Base-by-base conservation (phyloP, 352 stramenopile genomes). In the Phytophthora citrophthora region DNA sequence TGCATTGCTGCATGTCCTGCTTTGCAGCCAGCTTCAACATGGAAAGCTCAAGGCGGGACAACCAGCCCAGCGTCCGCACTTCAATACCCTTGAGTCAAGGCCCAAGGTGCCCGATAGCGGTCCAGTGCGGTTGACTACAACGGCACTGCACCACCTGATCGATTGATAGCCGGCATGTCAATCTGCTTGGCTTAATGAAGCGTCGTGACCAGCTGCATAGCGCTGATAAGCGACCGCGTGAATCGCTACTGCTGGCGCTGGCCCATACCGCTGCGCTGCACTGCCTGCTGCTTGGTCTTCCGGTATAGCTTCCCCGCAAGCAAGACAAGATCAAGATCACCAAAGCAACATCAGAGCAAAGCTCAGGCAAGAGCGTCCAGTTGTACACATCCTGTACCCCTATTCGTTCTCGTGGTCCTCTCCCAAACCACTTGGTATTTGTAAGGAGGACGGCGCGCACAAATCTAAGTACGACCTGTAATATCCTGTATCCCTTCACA, bases 381-480 rank as follows among this genome's bases (percentile, higher is more conserved):
- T 72, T 72, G 64, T 69, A 32, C 39, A 55, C 53, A 66, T 74
- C 61, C 18, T 39, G 43, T 46, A 63, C 36, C 65, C 64, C 65
- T 73, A 65, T 12, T 49, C 65, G 4, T 52, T 18, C 27, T 61
- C 27, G 23, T n/a, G 5, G 41, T 68, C 51, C 60, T 64, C 46
- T 66, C 65, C 53, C 49, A 72, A 72, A 65, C 48, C 60, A 75
- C 67, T 76, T 62, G 53, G 20, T 3, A 9, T 76, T 72, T 76
- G 68, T 76, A 76, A 67, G 23, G 1, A 11, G 26, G 15, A 13
- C 27, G 26, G 31, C 20, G 56, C 36, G 44, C 31, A 48, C 48
- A 48, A 9, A 16, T 20, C 23, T 57, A 60, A 54, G 43, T 61
- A 24, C 39, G 50, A 69, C 49, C 65, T 67, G 43, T 20, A 0